Conservation (phyloP, 2,329 filamentous ascomycete species). For the Fusarium graminum region DNA sequence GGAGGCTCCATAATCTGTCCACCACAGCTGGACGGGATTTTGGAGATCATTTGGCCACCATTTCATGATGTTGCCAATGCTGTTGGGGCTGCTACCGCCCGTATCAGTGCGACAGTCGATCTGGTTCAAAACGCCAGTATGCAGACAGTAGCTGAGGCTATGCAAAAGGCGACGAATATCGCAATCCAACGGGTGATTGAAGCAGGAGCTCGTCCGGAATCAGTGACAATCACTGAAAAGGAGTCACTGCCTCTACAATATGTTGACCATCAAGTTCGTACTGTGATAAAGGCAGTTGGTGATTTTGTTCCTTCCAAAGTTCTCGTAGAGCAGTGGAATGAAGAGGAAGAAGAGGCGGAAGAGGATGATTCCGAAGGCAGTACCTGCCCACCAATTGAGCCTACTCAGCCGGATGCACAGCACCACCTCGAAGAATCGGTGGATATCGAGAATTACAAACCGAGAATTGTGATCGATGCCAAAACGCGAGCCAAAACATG, state of each 20-base stretch:
- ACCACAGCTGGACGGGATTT: conserved; percentile 53
- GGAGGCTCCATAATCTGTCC: conserved; percentile 60
- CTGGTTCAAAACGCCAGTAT: neutral
- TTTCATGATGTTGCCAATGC: conserved; percentile 61
- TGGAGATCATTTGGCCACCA: conserved; percentile 50
- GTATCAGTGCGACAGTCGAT: neutral
- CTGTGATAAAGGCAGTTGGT: conserved; percentile 1
- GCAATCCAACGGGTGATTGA: neutral
- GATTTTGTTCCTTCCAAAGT: neutral
- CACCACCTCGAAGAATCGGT: neutral
- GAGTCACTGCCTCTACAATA: conserved; percentile 6
- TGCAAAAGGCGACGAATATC: neutral
- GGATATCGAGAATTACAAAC: neutral
- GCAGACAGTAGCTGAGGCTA: neutral
- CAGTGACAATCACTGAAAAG: neutral
- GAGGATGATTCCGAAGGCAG: conserved; percentile 1
- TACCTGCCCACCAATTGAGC: neutral
- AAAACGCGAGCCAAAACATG: neutral
- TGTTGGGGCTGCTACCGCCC: conserved; percentile 62
- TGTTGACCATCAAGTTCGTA: conserved; percentile 3
- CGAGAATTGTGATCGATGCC: neutral
- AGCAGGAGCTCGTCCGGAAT: neutral
- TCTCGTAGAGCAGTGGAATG: neutral
- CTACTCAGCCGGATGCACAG: neutral
- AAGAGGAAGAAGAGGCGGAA: neutral